Evolutionary conservation across 2,329 filamentous ascomycete species (phyloP), one percentile per base, ranked within the genome.

Genomic region (Fusarium falciforme): DNA sequence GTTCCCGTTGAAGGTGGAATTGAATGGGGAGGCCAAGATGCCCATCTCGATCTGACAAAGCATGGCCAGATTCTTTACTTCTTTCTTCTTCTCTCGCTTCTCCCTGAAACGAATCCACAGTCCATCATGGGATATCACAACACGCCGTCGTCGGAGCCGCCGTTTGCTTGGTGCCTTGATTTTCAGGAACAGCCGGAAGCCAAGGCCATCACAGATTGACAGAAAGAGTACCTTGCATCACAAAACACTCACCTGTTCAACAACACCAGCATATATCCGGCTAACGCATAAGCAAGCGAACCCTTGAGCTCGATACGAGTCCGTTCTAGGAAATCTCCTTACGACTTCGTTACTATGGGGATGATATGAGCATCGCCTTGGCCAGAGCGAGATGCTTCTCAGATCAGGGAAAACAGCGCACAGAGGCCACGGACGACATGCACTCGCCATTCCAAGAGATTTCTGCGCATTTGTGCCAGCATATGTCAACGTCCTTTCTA

Each of bases 291-390:
- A 16, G 40, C 20, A 44, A 4, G 20, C 25, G 10, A 38, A n/a
- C 67, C 35, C 36, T 68, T 71, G 12, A 71, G 14, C 31, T 44
- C 58, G 36, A 59, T 10, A 16, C 17, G 14, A 57, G 49, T 33
- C 31, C 22, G 16, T 63, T 54, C 31, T 61, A 29, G 27, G 42
- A 20, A 2, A 52, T 27, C 12, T 63, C 57, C 38, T 17, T 62
- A 31, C 62, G 58, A 16, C 59, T 25, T 20, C 16, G 49, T 7
- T 14, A 38, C 66, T 17, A 66, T 40, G 2, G 25, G 20, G 8
- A 59, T 6, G 52, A 33, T 4, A 61, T 38, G 6, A 66, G 29
- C 11, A 66, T 62, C 5, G 59, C 35, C 42, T 68, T 63, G 22
- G 49, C 58, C 58, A 60, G 12, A 68, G 22, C 20, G 61, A 65